A percentile compares a stretch with the other conserved stretches of the same genome.
Conservation (phyloP, 305 asterid genomes). For the Fraxinus albicans region DNA sequence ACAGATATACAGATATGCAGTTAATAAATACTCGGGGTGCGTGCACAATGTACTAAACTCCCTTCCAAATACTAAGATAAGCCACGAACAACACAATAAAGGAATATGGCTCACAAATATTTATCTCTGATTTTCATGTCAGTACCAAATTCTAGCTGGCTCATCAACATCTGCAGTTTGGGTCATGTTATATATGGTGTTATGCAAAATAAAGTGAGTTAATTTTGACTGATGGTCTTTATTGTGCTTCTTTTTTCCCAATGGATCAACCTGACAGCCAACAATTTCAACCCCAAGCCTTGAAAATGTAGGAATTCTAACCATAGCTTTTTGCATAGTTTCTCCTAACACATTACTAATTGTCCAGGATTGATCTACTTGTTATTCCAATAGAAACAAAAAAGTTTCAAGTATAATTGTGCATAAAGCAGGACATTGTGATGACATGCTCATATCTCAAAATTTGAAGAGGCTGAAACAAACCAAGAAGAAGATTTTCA, state of each 20-base stretch:
- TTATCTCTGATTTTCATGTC: neutral
- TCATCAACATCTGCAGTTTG: neutral
- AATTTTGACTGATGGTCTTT: conserved; percentile 9
- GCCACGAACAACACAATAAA: neutral
- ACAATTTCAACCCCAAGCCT: conserved; percentile 2
- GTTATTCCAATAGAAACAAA: conserved; percentile 9
- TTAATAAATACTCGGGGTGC: neutral
- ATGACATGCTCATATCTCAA: neutral
- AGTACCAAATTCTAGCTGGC: conserved; percentile 14
- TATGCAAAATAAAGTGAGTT: conserved; percentile 9
- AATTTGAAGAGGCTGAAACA: conserved; percentile 14
- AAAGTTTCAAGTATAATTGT: conserved; percentile 17
- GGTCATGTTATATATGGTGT: conserved; percentile 1
- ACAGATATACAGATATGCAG: conserved; percentile 16
- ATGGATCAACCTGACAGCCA: conserved; percentile 10
- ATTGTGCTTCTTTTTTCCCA: conserved; percentile 14
- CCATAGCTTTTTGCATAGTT: neutral
- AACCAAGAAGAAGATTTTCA: conserved; percentile 33
- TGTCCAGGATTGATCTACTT: neutral
- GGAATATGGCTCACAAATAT: neutral
- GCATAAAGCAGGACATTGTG: neutral
- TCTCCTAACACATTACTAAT: neutral
- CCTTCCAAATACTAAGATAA: conserved; percentile 10
- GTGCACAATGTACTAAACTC: neutral
- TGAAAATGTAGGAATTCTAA: conserved; percentile 11